Evolutionary conservation across 306 rosid species (phyloP), one percentile per base, ranked within the genome.

Genomic region (Aeschynomene evenia): DNA sequence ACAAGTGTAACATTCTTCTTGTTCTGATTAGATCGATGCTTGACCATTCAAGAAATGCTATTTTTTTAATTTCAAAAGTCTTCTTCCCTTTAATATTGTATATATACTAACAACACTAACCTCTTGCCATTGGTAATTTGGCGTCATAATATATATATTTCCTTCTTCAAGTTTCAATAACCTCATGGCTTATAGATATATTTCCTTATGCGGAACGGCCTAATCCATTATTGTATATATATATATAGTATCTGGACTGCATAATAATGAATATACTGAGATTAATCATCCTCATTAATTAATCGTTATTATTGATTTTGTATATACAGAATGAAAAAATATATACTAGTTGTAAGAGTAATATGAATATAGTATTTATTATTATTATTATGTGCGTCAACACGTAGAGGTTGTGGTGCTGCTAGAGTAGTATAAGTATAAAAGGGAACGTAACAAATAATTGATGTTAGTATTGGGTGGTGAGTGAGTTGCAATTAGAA

Each of bases 401-500:
- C 9, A 22, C 36, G 48, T 26, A 10, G 28, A 9, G 2, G 1
- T n/a, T n/a, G n/a, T 4, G 23, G 1, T 51, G 37, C 43, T 9
- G 37, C 43, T 9, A 4, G n/a, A n/a, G n/a, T n/a, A n/a, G n/a
- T n/a, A n/a, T n/a, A n/a, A n/a, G 53, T 70, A 70, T 12, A 28
- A 28, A 40, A 40, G 16, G 56, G 33, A 42, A 11, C 15, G 45
- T 42, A 56, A 26, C 18, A 6, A 28, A 3, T 28, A 4, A 28
- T 28, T 28, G 31, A 6, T 28, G 65, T n/a, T 66, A n/a, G n/a
- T n/a, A n/a, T n/a, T n/a, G n/a, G n/a, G n/a, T n/a, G n/a, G n/a
- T n/a, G n/a, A n/a, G 66, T 15, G 75, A 60, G 72, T 56, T 60
- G 63, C 22, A 13, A 69, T 69, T 59, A 52, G 55, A 69, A 66